These are phyloP conservation scores for Magnaporthiopsis poae DNA, from an alignment of 2,329 filamentous ascomycete species.

Conservation along the genomic window DNA sequence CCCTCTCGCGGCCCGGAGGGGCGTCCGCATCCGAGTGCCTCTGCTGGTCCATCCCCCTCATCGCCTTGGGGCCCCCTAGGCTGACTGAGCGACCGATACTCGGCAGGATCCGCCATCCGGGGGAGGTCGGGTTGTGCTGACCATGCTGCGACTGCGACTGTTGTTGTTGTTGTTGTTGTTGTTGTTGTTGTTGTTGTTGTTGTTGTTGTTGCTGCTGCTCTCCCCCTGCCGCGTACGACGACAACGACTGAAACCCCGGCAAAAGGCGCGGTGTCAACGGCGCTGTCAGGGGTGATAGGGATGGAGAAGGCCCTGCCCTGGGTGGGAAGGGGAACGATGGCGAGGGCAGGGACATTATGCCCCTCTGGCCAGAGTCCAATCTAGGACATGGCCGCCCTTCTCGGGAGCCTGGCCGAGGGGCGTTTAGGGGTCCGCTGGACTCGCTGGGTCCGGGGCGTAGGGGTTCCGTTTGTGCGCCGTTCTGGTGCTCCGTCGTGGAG, in stretches of 20 bases:
- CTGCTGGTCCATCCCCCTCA: background rate
- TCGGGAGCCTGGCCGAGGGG: slow-evolving; percentile 8
- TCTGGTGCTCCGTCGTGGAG: background rate
- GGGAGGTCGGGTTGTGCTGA: background rate
- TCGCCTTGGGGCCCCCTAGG: background rate
- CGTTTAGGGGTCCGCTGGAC: background rate
- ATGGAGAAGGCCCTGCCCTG: background rate
- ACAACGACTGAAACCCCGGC: background rate
- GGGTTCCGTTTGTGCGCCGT: background rate
- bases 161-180: no score
- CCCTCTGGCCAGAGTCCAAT: background rate
- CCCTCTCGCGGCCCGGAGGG: background rate
- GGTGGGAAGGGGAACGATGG: background rate
- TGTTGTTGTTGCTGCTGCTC: background rate
- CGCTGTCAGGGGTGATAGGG: background rate
- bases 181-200: background rate
- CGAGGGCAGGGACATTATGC: background rate
- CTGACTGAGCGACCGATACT: background rate
- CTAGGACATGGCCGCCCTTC: slow-evolving; percentile 9
- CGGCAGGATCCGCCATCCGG: background rate
- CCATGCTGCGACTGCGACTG: background rate
- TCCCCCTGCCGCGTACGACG: background rate
- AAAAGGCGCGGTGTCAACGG: background rate
- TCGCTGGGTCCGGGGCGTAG: background rate
- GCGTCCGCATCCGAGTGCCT: background rate